Base-by-base conservation (phyloP, 2,329 filamentous ascomycete genomes). In the Venturia oleaginea region DNA sequence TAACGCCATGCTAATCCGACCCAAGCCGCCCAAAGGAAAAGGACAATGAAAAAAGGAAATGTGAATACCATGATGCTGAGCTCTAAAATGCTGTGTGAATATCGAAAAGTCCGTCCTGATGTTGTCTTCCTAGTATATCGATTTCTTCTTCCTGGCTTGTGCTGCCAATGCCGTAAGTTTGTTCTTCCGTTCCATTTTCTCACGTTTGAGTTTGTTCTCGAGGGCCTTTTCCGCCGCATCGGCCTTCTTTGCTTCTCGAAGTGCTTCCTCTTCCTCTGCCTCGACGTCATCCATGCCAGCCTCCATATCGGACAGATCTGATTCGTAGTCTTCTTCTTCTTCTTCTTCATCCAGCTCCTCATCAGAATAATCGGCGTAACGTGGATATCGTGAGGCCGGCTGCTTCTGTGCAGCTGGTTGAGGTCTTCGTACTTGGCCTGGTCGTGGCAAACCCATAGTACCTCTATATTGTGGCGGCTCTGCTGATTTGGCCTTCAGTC, bases 261-360 rank as follows among this genome's bases (percentile, higher is more conserved):
- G 82, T 2, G 89, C 87, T 61, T 77, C 72, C 59, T 80, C 77
- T 72, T 93, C 90, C 73, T 93, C 90, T 42, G 82, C 78, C 66
- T 91, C 88, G 62, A 92, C 84, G 69, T 92, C 89, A 66, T 86
- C 87, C 43, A 88, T 73, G 40, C 88, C 88, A 2, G 88, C 90
- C 73, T 92, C 89, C 87, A 92, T 92, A 69, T 91, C 89, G 6
- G 87, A 90, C 5, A 86, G 89, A 43, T 55, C 64, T n/a, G 51
- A 65, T 24, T 42, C 54, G 43, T 64, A 65, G 24, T 61, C 62
- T 10, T 60, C 62, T 34, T 65, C 65, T 34, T 65, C 65, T 30
- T 62, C 55, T n/a, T 66, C 63, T 11, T 55, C 30, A 30, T 65
- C 63, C 32, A 46, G 6, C 19, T 51, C 32, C 10, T 62, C 55